Conservation (phyloP, 345 rosid species). For the Melaleuca quinquenervia region DNA sequence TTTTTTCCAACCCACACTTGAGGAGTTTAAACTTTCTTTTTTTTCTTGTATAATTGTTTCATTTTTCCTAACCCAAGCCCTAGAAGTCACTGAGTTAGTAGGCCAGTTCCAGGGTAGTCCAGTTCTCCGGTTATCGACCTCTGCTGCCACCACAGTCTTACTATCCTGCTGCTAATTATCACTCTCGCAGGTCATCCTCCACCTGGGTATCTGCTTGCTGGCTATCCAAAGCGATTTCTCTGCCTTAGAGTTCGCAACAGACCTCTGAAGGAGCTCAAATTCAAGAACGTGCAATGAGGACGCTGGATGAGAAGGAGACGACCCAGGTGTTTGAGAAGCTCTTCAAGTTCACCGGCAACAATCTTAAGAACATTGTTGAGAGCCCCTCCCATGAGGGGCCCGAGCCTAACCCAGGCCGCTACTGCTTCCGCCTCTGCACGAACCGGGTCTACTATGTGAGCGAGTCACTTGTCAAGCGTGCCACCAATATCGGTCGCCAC, state of each 20-base stretch:
- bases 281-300: slow-evolving; percentile 24
- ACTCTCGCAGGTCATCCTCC: background rate
- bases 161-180: background rate
- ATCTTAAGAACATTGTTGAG: slow-evolving; percentile 82
- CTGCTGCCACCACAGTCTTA: background rate
- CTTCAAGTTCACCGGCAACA: slow-evolving; percentile 70
- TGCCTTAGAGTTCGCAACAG: background rate
- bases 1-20: background rate
- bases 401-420: slow-evolving; percentile 53
- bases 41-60: background rate
- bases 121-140: background rate
- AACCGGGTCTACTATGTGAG: slow-evolving; percentile 72
- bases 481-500: slow-evolving; percentile 57
- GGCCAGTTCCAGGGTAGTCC: background rate
- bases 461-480: slow-evolving; percentile 71
- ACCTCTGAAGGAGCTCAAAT: background rate
- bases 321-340: slow-evolving; percentile 77
- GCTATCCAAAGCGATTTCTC: background rate
- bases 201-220: background rate
- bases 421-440: slow-evolving; percentile 88
- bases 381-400: slow-evolving; percentile 83
- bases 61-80: background rate
- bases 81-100: background rate
- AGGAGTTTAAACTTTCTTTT: background rate
- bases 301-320: slow-evolving; percentile 83